Percentiles rank a stretch among this genome's conserved stretches.
phyloP scores from a whole-genome alignment of 495 filamentous ascomycete genomes.

The Podospora fimiseda region DNA sequence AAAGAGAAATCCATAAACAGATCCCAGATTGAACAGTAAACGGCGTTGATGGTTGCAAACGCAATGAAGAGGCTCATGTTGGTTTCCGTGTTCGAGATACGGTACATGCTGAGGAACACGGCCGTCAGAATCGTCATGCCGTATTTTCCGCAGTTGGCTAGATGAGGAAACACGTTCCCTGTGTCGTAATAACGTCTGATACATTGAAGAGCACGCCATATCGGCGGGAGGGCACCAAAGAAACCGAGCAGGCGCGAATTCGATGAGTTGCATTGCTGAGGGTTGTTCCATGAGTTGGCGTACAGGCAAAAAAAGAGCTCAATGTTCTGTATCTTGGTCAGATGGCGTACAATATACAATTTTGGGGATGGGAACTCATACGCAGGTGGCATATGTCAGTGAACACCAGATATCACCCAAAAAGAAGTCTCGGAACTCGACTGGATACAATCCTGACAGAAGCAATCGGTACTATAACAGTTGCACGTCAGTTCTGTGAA shows the following conservation, averaged over 20 bases:
- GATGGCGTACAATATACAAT: too few species aligned
- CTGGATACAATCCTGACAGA: slow-evolving; percentile 78
- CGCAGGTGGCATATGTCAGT: slow-evolving; percentile 78
- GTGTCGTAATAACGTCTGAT: slow-evolving; percentile 85
- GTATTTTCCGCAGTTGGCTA: slow-evolving; percentile 92
- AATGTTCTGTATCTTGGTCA: slow-evolving; percentile 75
- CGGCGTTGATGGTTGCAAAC: slow-evolving; percentile 69
- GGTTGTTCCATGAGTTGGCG: slow-evolving; percentile 62
- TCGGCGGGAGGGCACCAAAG: slow-evolving; percentile 72
- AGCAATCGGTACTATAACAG: slow-evolving; percentile 73
- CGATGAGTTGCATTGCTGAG: slow-evolving; percentile 72
- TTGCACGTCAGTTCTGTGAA: too few species aligned
- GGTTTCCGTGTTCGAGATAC: slow-evolving; percentile 54
- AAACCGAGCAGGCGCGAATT: slow-evolving; percentile 83
- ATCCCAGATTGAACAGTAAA: slow-evolving; percentile 91
- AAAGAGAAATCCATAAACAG: slow-evolving; percentile 94
- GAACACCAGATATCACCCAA: slow-evolving; percentile 97
- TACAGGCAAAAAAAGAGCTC: slow-evolving; percentile 95
- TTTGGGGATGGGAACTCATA: slow-evolving; percentile 42
- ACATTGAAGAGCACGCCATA: slow-evolving; percentile 88
- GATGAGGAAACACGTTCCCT: slow-evolving; percentile 79
- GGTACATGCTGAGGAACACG: slow-evolving; percentile 69
- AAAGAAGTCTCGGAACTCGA: slow-evolving; percentile 97
- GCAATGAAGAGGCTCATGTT: slow-evolving; percentile 66
- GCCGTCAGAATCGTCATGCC: slow-evolving; percentile 75